These are phyloP conservation scores for Dendrostoma leiphaemia DNA, from an alignment of 2,329 filamentous ascomycete genomes.

Conservation along the genomic window DNA sequence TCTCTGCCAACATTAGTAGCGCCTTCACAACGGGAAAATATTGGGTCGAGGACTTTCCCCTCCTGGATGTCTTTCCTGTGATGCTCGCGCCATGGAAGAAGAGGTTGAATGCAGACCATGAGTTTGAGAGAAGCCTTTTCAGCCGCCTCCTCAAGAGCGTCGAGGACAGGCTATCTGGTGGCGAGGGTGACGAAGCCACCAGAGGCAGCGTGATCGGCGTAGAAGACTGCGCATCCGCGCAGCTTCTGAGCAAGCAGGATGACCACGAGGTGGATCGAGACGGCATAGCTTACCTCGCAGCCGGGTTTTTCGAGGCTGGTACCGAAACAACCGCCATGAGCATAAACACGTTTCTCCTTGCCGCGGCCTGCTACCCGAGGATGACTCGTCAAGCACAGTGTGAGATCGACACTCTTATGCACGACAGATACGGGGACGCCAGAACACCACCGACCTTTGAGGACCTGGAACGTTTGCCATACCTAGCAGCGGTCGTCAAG, in stretches of 20 bases:
- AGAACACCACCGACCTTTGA: neutral
- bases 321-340: slow-evolving; percentile 19
- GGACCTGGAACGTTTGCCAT: slow-evolving; percentile 10
- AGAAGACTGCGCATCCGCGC: slow-evolving; percentile 10
- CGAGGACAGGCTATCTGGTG: neutral
- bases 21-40: slow-evolving; percentile 14
- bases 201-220: neutral
- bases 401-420: slow-evolving; percentile 4
- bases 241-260: neutral
- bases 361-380: slow-evolving; percentile 8
- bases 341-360: slow-evolving; percentile 14
- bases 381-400: neutral
- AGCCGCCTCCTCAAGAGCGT: slow-evolving; percentile 1
- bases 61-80: slow-evolving; percentile 5
- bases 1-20: slow-evolving; percentile 10
- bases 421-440: neutral
- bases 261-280: neutral
- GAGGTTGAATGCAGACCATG: slow-evolving; percentile 9
- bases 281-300: slow-evolving; percentile 12
- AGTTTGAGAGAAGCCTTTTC: slow-evolving; percentile 7
- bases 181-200: too few relatives aligned
- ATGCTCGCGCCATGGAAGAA: slow-evolving; percentile 13
- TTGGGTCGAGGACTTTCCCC: slow-evolving; percentile 10
- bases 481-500: slow-evolving; percentile 10
- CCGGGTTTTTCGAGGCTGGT: slow-evolving; percentile 17